phyloP scores from a whole-genome alignment of 208 protist genomes.

The Crithidia sp. region DNA sequence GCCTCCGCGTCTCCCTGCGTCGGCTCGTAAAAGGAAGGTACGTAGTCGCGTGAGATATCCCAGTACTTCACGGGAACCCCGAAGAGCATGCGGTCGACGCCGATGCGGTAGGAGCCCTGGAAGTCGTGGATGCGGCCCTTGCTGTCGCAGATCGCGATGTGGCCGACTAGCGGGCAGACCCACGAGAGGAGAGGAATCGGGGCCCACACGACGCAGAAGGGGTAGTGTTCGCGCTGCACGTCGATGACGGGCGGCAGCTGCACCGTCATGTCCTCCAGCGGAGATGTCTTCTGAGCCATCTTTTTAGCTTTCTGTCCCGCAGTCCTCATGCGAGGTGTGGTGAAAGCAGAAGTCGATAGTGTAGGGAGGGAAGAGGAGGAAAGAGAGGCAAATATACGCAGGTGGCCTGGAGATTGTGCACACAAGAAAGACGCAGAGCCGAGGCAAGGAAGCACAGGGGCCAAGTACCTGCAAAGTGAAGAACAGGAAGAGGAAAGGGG shows the following conservation, averaged over 20 bases:
- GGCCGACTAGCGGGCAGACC: slow-evolving; percentile 91
- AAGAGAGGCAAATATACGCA: background rate
- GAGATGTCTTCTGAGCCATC: slow-evolving; percentile 2
- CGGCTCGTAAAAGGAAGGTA: slow-evolving; percentile 60
- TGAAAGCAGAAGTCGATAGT: no score
- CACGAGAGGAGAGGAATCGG: slow-evolving; percentile 90
- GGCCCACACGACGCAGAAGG: slow-evolving; percentile 93
- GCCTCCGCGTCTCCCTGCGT: slow-evolving; percentile 13
- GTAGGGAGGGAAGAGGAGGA: no score
- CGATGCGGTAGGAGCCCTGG: slow-evolving; percentile 83
- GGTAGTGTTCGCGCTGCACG: slow-evolving; percentile 73
- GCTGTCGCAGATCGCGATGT: slow-evolving; percentile 91
- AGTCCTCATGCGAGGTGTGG: background rate
- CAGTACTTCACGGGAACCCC: slow-evolving; percentile 84
- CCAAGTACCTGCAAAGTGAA: no score
- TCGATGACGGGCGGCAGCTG: slow-evolving; percentile 63
- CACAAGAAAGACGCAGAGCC: no score
- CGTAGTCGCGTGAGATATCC: slow-evolving; percentile 63
- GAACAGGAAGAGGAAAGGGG: no score
- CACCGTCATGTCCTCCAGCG: slow-evolving; percentile 15
- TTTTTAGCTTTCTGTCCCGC: background rate
- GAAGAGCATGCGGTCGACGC: slow-evolving; percentile 90
- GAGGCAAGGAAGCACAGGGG: no score
- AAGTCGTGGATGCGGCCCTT: slow-evolving; percentile 91
- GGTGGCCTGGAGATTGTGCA: no score